Base-by-base conservation (phyloP, 1,284 basidiomycete genomes). In the Trichosporon sp. region DNA sequence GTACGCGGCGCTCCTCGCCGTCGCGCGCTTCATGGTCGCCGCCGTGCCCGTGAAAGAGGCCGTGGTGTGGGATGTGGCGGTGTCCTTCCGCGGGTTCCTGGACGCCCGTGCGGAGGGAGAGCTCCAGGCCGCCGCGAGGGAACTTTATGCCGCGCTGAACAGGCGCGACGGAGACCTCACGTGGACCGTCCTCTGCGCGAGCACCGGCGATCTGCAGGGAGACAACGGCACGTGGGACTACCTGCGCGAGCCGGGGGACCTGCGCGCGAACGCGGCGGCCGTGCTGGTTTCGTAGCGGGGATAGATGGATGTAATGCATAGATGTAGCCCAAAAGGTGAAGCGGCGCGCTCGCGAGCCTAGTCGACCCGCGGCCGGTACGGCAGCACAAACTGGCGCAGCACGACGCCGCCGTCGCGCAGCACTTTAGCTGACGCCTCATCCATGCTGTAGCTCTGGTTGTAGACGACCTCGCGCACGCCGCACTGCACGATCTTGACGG, bases 391-490 rank as follows among this genome's bases (percentile, higher is more conserved):
- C 74, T 90, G 88, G 66, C 92, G 87, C 56, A 96, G 84, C 64
- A 88, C 83, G 21, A 96, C 90, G 0, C 91, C 91, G 4, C 92
- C 92, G 77, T 92, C 88, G 72, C 87, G 83, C 74, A 95, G 90
- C 13, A 95, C 86, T 65, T 82, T 85, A 1, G 92, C 91, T 1
- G 91, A 92, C 1, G 89, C 90, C 65, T 91, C 90, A 76, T 96
- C 93, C 93, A 98, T 92, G 85, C 92, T 93, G 83, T 99, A 99
- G 70, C 90, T 91, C 67, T 98, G 85, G 82, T 96, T 96, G 81
- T 99, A 99, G 5, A 99, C 92, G 9, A 99, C 96, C 74, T 91
- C 91, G 70, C 88, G 89, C 15, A 99, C 91, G 3, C 96, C 96
- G 56, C 91, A 92, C 80, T 99, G 96, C 27, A 84, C 83, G 74